Conservation (phyloP, 139 green algal species). For the Limnomonas spitsbergensis region DNA sequence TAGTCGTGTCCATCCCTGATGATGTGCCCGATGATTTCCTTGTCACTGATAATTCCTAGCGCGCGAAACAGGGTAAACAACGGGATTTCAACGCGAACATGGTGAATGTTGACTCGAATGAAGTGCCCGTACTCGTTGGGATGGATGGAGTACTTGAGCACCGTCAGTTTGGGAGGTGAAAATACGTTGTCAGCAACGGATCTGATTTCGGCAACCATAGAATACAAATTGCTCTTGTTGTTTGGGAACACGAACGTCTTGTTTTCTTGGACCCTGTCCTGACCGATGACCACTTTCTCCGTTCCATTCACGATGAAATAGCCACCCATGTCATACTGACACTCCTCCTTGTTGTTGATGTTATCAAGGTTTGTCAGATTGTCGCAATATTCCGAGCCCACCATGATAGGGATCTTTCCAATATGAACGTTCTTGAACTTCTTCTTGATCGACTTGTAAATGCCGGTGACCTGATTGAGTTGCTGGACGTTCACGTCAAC, state of each 20-base stretch:
- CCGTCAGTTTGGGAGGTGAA: neutral
- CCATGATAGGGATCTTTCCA: constrained; percentile 79
- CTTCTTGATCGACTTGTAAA: too few species aligned
- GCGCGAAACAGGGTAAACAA: constrained; percentile 75
- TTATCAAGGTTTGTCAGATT: too few species aligned
- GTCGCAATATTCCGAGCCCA: too few species aligned
- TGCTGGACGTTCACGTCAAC: too few species aligned
- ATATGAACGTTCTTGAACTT: neutral
- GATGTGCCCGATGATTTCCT: constrained; percentile 31
- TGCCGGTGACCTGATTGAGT: too few species aligned
- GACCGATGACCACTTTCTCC: constrained; percentile 92
- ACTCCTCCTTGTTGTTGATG: constrained; percentile 75
- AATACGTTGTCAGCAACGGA: neutral
- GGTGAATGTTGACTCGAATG: constrained; percentile 75
- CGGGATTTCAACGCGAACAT: constrained; percentile 54
- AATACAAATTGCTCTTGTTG: neutral
- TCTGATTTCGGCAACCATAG: neutral
- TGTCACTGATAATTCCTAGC: constrained; percentile 82
- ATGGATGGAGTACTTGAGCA: neutral
- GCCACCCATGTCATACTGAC: constrained; percentile 81
- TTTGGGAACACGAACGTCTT: constrained; percentile 74
- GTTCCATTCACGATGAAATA: constrained; percentile 88
- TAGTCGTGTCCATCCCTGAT: neutral
- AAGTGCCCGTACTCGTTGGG: too few species aligned
- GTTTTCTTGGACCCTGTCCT: constrained; percentile 91